Base-by-base conservation (phyloP, 2,329 filamentous ascomycete genomes). In the Ciborinia camelliae region DNA sequence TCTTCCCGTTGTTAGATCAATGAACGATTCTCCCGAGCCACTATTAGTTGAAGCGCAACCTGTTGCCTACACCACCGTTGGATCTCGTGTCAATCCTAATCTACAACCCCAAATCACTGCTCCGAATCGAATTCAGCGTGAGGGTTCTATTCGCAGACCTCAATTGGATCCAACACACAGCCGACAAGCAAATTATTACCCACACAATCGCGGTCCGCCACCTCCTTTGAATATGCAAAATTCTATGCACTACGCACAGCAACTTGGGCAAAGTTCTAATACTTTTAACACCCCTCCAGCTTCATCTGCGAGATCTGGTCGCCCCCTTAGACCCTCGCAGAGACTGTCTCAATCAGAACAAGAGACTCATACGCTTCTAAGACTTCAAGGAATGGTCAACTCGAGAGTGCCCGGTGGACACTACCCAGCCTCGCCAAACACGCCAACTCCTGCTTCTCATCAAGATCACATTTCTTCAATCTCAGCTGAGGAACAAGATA, bases 31-130 rank as follows among this genome's bases (percentile, higher is more conserved):
- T 9, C 73, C 74, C 35, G 72, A 75, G 55, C 72, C 71, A 23
- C 59, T 75, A 7, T 53, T 65, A 1, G 61, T 69, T n/a, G 71
- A 70, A 35, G 70, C 71, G n/a, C 69, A 74, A 62, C 68, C 69
- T 4, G 62, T 75, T 3, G 67, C 74, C 8, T 76, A 76, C 60
- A 76, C 74, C 14, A 76, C 75, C 2, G 75, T 76, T 41, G 75
- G 75, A 10, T 76, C 75, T 30, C 62, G 73, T 28, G 73, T 74
- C 28, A 72, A 76, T 60, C 72, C 71, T 1, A 73, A 71, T 50
- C 64, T 63, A 3, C 67, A 70, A 26, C 72, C 70, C 28, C 72
- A 72, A 53, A 73, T 76, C 45, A 65, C 71, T 37, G 71, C 75
- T 30, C 75, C 75, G 4, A 73, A 73, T 63, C 70, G 75, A 1